Evolutionary conservation across 106 monocot genomes (phyloP).

Genomic region (Xerophyta viscosa): DNA sequence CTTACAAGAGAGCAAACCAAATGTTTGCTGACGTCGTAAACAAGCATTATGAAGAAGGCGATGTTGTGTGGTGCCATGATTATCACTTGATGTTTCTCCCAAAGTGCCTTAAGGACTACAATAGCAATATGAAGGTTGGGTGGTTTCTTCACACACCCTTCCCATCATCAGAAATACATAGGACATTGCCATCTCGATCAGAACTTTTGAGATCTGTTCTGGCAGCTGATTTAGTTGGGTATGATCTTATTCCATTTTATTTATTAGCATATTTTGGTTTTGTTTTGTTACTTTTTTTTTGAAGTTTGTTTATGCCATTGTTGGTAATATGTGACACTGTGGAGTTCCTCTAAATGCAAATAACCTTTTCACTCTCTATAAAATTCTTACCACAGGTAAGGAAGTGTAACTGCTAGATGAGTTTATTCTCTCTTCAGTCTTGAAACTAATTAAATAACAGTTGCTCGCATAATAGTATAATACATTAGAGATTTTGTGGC

Average conservation of each 20-base stretch:
- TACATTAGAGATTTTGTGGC: no score
- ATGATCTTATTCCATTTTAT: slow-evolving; percentile 12
- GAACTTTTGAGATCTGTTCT: slow-evolving; percentile 85
- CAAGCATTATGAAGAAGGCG: slow-evolving; percentile 90
- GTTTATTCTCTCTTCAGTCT: no score
- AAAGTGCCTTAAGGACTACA: slow-evolving; percentile 84
- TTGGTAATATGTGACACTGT: no score
- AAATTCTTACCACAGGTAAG: no score
- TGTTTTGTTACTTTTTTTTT: neutral
- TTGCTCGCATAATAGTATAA: no score
- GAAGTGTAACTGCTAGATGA: no score
- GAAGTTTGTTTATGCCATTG: no score
- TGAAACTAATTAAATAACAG: no score
- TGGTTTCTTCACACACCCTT: slow-evolving; percentile 98
- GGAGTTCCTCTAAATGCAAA: no score
- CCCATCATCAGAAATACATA: slow-evolving; percentile 84
- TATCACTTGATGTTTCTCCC: slow-evolving; percentile 98
- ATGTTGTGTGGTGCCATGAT: slow-evolving; percentile 99
- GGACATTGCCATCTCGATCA: slow-evolving; percentile 76
- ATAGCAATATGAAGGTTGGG: slow-evolving; percentile 88
- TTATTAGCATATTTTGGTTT: neutral
- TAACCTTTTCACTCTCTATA: no score
- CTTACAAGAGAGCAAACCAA: slow-evolving; percentile 85
- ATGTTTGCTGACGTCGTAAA: slow-evolving; percentile 98
- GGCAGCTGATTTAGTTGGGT: slow-evolving; percentile 80